Evolutionary conservation across 2,329 filamentous ascomycete species (phyloP), one percentile per base, ranked within the genome.

Genomic region (Thielaviopsis cerberus): DNA sequence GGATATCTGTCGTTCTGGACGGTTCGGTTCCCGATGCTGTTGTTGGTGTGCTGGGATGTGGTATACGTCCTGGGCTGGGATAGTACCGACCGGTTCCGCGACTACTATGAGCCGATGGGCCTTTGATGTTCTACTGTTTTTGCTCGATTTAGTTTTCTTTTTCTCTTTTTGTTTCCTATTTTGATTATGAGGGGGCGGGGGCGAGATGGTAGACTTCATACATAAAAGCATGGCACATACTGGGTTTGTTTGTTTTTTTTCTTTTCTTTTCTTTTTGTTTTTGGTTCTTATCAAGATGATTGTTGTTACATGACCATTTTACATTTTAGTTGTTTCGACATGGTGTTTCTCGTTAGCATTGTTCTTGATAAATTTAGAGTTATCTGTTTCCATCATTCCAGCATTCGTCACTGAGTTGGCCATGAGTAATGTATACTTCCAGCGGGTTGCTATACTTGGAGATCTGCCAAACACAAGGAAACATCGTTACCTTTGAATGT

Each of bases 1-100:
- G 88, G 87, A 0, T 96, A 95, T 66, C 72, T 95, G 51, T 76
- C 75, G 11, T 95, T 94, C 66, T 96, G 89, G 87, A 86, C 85
- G 0, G 74, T 79, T 7, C 76, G 80, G 59, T 96, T 96, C 66
- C 88, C 89, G 3, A 81, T 78, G 63, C 69, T 96, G 64, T 67
- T 96, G 60, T 82, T 94, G 66, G 76, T 77, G 57, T 94, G 88
- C 66, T 91, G 89, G 73, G 79, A 81, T 64, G 80, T 90, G 20
- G 77, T 94, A 23, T 77, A 80, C 62, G 78, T 83, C 55, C 73
- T 87, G 61, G 76, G 74, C 1, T 77, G 89, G 71, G 75, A 84
- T 59, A 71, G 72, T 0, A 74, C 79, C 62, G 79, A 83, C 64
- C 75, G 83, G 2, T 91, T 92, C 64, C 77, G 73, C 66, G 82